Evolutionary conservation across 345 rosid genomes (phyloP).

Genomic region (Salix arbutifolia): DNA sequence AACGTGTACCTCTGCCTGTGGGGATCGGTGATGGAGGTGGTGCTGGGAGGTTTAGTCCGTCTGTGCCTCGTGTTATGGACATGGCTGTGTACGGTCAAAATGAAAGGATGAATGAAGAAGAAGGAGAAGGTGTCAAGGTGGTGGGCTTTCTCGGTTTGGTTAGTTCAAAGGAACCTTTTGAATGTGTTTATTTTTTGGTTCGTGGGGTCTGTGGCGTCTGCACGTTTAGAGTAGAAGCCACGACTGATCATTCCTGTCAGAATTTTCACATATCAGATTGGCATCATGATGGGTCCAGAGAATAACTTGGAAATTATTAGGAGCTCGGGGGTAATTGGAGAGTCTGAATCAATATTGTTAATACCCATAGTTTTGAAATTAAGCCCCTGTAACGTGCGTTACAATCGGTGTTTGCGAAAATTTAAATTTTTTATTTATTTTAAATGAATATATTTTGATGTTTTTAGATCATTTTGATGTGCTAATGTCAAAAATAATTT

Average conservation of each 20-base stretch:
- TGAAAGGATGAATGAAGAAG: neutral
- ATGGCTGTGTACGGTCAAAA: neutral
- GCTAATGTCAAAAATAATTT: no score
- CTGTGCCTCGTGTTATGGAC: neutral
- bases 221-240: neutral
- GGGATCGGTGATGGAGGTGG: slow-evolving; percentile 79
- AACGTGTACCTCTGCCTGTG: slow-evolving; percentile 63
- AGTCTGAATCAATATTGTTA: no score
- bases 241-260: neutral
- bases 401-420: no score
- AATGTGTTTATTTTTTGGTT: neutral
- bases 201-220: neutral
- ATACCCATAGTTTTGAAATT: no score
- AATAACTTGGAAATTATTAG: neutral
- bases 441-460: no score
- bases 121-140: neutral
- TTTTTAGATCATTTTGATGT: no score
- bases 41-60: neutral
- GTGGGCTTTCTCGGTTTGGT: slow-evolving; percentile 10
- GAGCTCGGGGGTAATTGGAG: neutral
- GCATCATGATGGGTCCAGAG: neutral
- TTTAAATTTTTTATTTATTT: no score
- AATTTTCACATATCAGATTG: neutral
- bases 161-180: neutral
- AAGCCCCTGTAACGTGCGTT: no score